Percentiles rank a stretch among this genome's conserved stretches.
Conservation (phyloP, 148 eudicot genomes). For the Cornus kousa region DNA sequence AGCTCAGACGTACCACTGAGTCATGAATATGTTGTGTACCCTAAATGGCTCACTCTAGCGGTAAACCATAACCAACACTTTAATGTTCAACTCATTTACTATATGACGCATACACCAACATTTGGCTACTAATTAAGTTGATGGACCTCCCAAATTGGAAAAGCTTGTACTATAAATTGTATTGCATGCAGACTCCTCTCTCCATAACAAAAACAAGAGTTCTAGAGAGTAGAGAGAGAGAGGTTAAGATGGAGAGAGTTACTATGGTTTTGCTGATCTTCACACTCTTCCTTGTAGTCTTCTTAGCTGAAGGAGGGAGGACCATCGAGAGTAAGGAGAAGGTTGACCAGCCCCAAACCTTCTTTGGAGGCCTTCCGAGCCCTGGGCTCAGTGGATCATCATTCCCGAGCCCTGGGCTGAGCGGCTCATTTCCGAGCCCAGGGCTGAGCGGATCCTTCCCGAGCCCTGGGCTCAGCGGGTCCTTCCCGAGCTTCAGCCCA, state of each 20-base stretch:
- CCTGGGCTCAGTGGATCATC: background rate
- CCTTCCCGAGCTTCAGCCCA: background rate
- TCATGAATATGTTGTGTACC: no score
- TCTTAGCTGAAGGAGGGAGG: slow-evolving; percentile 16
- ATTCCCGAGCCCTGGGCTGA: background rate
- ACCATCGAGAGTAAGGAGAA: background rate
- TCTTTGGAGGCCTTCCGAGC: background rate
- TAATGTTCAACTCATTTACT: no score
- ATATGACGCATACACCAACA: no score
- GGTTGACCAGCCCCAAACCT: slow-evolving; percentile 12
- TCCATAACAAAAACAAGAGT: no score
- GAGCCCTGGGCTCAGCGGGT: slow-evolving; percentile 1
- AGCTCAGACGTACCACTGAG: no score
- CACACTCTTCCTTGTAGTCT: slow-evolving; percentile 2
- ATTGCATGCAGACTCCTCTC: background rate
- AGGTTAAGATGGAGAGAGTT: slow-evolving; percentile 8
- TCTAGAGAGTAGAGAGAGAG: background rate
- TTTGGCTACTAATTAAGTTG: no score
- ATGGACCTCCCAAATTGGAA: background rate
- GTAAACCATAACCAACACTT: background rate
- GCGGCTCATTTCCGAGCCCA: background rate
- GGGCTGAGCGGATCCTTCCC: slow-evolving; percentile 2
- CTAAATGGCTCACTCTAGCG: background rate
- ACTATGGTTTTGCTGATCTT: slow-evolving; percentile 5
- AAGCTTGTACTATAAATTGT: slow-evolving; percentile 6